A percentile compares a stretch with the other conserved stretches of the same genome.
Evolutionary conservation across 2,329 filamentous ascomycete species (phyloP).

Genomic region (Fusarium clavum): DNA sequence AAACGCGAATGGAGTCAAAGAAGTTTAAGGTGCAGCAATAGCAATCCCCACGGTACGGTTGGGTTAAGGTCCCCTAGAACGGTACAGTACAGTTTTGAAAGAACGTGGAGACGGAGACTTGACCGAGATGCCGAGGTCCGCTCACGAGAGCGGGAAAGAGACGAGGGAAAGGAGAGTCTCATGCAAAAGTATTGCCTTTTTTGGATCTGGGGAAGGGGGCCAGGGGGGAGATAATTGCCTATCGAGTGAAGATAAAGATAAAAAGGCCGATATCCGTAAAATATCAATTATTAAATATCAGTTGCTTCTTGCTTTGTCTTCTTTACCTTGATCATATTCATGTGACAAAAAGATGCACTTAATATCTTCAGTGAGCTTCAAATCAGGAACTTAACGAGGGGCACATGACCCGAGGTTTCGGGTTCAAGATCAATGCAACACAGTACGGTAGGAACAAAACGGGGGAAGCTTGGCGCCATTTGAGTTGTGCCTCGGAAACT

Average conservation of each 20-base stretch:
- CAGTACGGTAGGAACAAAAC: conserved; percentile 1
- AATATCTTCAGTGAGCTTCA: neutral
- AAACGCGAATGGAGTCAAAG: conserved; percentile 38
- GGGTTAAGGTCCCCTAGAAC: conserved; percentile 1
- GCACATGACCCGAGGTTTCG: conserved; percentile 36
- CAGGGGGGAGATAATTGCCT: conserved; percentile 6
- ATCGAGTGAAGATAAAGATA: neutral
- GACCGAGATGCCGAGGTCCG: conserved; percentile 50
- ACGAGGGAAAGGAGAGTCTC: conserved; percentile 5
- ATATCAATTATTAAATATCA: neutral
- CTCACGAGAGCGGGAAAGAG: conserved; percentile 31
- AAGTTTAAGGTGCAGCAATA: conserved; percentile 11
- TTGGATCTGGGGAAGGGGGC: conserved; percentile 9
- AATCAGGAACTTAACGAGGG: neutral
- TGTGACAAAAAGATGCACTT: neutral
- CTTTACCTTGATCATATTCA: neutral
- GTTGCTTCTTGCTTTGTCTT: neutral
- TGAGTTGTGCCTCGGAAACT: conserved; percentile 28
- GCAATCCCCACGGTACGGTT: conserved; percentile 6
- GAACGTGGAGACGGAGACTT: conserved; percentile 44
- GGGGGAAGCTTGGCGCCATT: conserved; percentile 27
- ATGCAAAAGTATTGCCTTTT: conserved; percentile 26
- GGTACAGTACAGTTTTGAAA: neutral
- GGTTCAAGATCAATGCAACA: neutral
- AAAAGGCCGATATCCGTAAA: neutral